Base-by-base conservation (phyloP, 805 yeast genomes). In the Torulaspora indica region DNA sequence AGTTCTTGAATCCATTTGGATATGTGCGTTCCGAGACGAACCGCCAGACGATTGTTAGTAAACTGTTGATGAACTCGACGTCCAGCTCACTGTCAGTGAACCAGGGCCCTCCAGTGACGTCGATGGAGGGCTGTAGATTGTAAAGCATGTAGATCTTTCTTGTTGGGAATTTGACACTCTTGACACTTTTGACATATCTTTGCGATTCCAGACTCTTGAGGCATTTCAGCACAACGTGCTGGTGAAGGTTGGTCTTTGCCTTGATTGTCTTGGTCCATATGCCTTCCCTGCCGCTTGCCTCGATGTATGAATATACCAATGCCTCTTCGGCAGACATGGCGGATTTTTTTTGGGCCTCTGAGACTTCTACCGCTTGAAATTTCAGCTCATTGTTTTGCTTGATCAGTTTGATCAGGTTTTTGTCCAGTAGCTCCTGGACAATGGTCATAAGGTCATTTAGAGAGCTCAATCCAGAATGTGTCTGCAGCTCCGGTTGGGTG, bases 101-200 rank as follows among this genome's bases (percentile, higher is more conserved):
- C 98, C 98, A 93, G 3, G 98, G 98, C 4, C 98, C 98, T 52
- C 98, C 98, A 0, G 98, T 93, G 30, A 93, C 93, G 53, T 91
- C 98, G 25, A 87, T 82, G 3, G 95, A 84, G 4, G 98, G 98
- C 61, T 89, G 96, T 53, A 93, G 70, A 59, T 87, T 82, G 62
- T 90, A 91, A 42, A 93, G 73, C 98, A 93, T 93, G 66, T 91
- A 95, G 27, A 93, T 91, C 60, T 93, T 93, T 52, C 98, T 76
- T 1, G 97, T 91, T 10, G 98, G 97, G 64, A 78, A 81, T 59
- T 86, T 91, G 25, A 93, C 98, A 18, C 87, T 79, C 61, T 93
- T 91, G 60, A 93, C 88, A 48, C 85, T 76, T 63, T 93, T 93
- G 64, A 95, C 89, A 64, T 78, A 82, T 35, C 93, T 73, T 59